phyloP scores from a whole-genome alignment of 495 filamentous ascomycete species.

The Letharia lupina region DNA sequence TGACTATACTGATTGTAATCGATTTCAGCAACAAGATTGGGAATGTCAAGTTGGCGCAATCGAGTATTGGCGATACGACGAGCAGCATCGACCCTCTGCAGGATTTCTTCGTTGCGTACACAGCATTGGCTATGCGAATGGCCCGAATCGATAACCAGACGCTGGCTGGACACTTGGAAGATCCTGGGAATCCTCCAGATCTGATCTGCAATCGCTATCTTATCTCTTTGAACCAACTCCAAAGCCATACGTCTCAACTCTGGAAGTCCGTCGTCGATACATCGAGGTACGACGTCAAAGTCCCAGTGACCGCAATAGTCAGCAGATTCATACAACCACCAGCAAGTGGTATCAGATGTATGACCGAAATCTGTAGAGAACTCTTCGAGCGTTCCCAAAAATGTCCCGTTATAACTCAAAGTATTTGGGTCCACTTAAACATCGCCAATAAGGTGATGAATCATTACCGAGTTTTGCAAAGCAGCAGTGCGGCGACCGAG shows the following conservation, averaged over 20 bases:
- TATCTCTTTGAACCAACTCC: slow-evolving; percentile 13
- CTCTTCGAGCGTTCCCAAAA: slow-evolving; percentile 18
- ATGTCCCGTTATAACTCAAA: slow-evolving; percentile 9
- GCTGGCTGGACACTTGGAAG: slow-evolving; percentile 15
- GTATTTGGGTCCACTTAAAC: slow-evolving; percentile 7
- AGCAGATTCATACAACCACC: slow-evolving; percentile 13
- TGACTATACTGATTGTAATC: not conserved
- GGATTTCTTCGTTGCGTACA: slow-evolving; percentile 23
- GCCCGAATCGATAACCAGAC: slow-evolving; percentile 26
- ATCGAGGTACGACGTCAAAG: slow-evolving; percentile 19
- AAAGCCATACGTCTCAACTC: slow-evolving; percentile 16
- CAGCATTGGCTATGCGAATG: slow-evolving; percentile 26
- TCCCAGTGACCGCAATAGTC: slow-evolving; percentile 17
- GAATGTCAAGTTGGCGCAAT: not conserved
- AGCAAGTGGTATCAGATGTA: slow-evolving; percentile 14
- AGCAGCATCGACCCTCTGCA: slow-evolving; percentile 15
- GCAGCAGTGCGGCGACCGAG: slow-evolving; percentile 6
- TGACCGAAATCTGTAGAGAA: slow-evolving; percentile 14
- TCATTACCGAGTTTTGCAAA: slow-evolving; percentile 14
- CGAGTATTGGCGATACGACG: not conserved
- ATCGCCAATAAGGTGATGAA: slow-evolving; percentile 14
- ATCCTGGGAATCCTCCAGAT: slow-evolving; percentile 25
- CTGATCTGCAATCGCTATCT: slow-evolving; percentile 28
- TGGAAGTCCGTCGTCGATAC: slow-evolving; percentile 24
- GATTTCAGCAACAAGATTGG: slow-evolving; percentile 10